Conservation (phyloP, 179 eudicot genomes). For the Silene vulgaris region DNA sequence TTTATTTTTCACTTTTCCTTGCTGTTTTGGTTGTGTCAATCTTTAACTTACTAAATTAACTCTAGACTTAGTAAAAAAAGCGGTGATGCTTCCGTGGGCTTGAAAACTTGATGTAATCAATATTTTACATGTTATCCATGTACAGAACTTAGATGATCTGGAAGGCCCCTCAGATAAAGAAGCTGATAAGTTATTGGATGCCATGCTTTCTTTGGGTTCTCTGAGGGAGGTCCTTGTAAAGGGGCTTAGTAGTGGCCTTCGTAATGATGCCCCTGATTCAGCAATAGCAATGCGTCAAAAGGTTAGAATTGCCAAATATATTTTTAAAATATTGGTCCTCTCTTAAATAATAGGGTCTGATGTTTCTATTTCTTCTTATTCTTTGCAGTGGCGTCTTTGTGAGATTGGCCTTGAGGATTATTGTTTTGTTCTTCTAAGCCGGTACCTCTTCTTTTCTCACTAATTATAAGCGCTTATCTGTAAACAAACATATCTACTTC, state of each 20-base stretch:
- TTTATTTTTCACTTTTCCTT: background rate
- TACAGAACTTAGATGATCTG: conserved; percentile 58
- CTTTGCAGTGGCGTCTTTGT: conserved; percentile 88
- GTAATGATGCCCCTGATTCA: conserved; percentile 91
- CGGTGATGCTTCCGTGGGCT: background rate
- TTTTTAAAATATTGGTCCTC: background rate
- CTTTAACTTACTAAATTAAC: background rate
- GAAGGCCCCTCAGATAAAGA: conserved; percentile 36
- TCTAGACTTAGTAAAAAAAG: background rate
- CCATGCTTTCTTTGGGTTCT: conserved; percentile 50
- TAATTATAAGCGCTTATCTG: background rate
- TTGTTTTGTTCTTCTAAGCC: conserved; percentile 85
- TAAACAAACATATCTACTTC: background rate
- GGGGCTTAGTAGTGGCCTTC: conserved; percentile 90
- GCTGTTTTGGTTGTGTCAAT: background rate
- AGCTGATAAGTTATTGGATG: conserved; percentile 47
- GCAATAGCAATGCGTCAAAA: conserved; percentile 99
- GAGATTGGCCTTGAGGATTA: conserved; percentile 98
- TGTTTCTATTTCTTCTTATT: conserved; percentile 12
- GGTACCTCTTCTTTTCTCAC: conserved; percentile 41
- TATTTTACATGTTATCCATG: conserved; percentile 18
- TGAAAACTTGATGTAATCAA: conserved; percentile 10
- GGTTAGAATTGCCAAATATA: conserved; percentile 31
- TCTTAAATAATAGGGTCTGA: conserved; percentile 11
- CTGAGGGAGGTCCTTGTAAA: conserved; percentile 61